These are phyloP conservation scores for Microsporum audouinii DNA, from an alignment of 2,329 filamentous ascomycete genomes.

Conservation along the genomic window DNA sequence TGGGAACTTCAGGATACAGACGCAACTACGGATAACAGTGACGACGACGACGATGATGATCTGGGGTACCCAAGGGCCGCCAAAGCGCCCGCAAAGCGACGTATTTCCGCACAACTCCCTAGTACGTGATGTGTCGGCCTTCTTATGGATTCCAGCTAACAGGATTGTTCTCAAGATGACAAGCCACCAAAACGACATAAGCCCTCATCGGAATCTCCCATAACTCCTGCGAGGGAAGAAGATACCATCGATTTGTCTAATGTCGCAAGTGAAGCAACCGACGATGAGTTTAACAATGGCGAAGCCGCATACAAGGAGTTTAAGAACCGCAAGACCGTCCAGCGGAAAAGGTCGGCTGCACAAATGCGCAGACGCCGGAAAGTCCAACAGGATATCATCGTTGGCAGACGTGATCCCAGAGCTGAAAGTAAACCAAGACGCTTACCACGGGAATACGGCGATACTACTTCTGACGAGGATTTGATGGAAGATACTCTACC, in stretches of 20 bases:
- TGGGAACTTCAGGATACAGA: conserved; percentile 21
- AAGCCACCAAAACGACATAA: not conserved
- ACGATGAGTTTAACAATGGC: conserved; percentile 28
- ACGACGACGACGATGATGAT: conserved; percentile 35
- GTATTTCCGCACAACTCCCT: not conserved
- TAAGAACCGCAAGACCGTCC: conserved; percentile 47
- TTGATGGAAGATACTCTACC: conserved; percentile 53
- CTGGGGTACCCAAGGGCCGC: conserved; percentile 26
- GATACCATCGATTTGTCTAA: conserved; percentile 16
- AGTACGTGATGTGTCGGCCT: not conserved
- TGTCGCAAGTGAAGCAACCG: conserved; percentile 20
- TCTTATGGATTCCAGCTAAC: not conserved
- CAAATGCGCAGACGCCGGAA: conserved; percentile 38
- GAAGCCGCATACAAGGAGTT: conserved; percentile 49
- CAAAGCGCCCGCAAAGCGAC: not conserved
- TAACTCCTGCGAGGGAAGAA: not conserved
- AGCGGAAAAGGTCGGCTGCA: conserved; percentile 42
- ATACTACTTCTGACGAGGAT: conserved; percentile 43
- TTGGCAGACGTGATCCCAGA: conserved; percentile 24
- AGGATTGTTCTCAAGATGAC: not conserved
- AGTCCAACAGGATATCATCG: conserved; percentile 33
- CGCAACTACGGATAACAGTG: conserved; percentile 20
- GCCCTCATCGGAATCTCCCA: not conserved
- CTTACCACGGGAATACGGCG: conserved; percentile 32
- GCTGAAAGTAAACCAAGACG: conserved; percentile 22